Evolutionary conservation across 148 eudicot species (phyloP).

Genomic region (Hydrangea macrophylla): DNA sequence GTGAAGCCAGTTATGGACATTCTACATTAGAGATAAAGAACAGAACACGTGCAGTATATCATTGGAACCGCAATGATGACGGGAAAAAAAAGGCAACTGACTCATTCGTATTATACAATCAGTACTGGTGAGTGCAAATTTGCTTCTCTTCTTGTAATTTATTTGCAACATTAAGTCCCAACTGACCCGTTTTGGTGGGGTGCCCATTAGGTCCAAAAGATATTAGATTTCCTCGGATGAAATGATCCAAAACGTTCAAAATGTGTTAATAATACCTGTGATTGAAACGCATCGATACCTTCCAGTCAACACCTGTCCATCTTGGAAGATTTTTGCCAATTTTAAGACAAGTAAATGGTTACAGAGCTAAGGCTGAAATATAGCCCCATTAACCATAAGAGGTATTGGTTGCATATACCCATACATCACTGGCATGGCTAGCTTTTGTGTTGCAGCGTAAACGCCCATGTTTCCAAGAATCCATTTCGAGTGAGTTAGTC

Average conservation of each 20-base stretch:
- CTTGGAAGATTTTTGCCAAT: too few species aligned
- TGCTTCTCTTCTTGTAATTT: background rate
- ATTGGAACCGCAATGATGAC: slow-evolving; percentile 93
- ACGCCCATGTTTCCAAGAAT: too few species aligned
- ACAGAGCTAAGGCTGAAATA: too few species aligned
- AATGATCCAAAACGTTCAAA: background rate
- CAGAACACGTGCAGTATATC: slow-evolving; percentile 90
- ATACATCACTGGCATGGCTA: too few species aligned
- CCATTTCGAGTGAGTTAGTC: too few species aligned
- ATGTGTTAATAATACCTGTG: background rate
- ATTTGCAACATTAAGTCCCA: background rate
- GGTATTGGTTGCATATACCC: too few species aligned
- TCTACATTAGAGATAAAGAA: slow-evolving; percentile 82
- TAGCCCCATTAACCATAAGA: too few species aligned
- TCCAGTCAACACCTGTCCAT: background rate
- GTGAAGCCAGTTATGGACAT: slow-evolving; percentile 96
- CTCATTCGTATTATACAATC: slow-evolving; percentile 60
- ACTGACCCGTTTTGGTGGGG: background rate
- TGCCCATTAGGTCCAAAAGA: too few species aligned
- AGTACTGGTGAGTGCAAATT: slow-evolving; percentile 63
- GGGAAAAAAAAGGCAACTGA: slow-evolving; percentile 68
- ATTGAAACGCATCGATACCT: background rate
- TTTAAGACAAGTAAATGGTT: too few species aligned
- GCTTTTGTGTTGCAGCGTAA: background rate
- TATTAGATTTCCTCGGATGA: background rate